Conservation (phyloP, 306 rosid genomes). For the Alnus glutinosa region DNA sequence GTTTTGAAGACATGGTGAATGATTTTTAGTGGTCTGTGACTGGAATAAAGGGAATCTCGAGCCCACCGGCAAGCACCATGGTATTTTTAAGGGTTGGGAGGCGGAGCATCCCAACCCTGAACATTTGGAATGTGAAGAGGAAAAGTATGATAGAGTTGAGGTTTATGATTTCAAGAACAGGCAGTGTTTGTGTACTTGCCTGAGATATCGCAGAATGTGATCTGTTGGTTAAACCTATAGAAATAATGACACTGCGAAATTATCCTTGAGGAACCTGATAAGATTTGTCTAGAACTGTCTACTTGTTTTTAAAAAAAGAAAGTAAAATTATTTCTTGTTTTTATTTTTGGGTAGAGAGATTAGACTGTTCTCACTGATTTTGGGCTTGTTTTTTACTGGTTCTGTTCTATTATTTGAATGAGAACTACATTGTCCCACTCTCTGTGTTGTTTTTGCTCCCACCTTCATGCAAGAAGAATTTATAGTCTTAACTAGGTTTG, state of each 20-base stretch:
- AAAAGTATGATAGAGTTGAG: slow-evolving; percentile 20
- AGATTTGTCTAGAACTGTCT: not conserved
- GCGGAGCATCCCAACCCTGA: slow-evolving; percentile 26
- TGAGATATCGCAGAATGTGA: slow-evolving; percentile 30
- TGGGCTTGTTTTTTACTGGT: too few relatives aligned
- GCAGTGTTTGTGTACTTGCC: slow-evolving; percentile 20
- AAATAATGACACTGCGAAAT: slow-evolving; percentile 17
- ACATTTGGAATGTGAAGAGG: slow-evolving; percentile 26
- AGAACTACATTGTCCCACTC: too few relatives aligned
- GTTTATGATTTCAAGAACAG: slow-evolving; percentile 35
- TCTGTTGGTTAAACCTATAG: slow-evolving; percentile 25
- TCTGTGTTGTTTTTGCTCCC: too few relatives aligned
- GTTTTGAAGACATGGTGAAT: slow-evolving; percentile 18
- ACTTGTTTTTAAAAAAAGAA: too few relatives aligned
- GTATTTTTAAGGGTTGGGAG: slow-evolving; percentile 30
- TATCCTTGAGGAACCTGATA: slow-evolving; percentile 14
- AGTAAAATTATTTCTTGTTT: not conserved
- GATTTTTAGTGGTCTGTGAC: slow-evolving; percentile 29
- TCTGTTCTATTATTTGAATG: too few relatives aligned
- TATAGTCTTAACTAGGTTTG: too few relatives aligned
- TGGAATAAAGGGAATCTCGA: slow-evolving; percentile 30
- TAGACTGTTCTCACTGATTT: too few relatives aligned
- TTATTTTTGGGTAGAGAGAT: not conserved
- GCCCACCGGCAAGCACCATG: slow-evolving; percentile 26
- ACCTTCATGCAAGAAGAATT: too few relatives aligned